Evolutionary conservation across 106 monocot species (phyloP), one percentile per base, ranked within the genome.

Genomic region (Narthecium ossifragum): DNA sequence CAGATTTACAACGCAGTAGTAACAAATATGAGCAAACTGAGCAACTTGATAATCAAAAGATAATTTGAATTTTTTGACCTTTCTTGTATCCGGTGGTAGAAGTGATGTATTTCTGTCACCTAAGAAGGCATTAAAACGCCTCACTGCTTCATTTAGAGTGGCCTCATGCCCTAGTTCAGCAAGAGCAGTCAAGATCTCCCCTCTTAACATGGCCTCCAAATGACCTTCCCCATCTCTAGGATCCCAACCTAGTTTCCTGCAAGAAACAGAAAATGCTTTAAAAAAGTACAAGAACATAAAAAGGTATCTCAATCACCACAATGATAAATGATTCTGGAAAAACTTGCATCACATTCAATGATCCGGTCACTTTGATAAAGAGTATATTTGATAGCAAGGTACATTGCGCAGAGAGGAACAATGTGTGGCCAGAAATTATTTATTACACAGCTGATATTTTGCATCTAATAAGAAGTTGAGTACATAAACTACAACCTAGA

Each of bases 161-260:
- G 17, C 38, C n/a, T 77, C 72, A 49, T 94, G 85, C 10, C 94
- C 90, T 63, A 94, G 63, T 49, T 36, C 31, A 41, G 73, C 75
- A 68, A 94, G 83, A 30, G 80, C 90, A 61, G 22, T 64, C 66
- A 94, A 62, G 23, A 90, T 45, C 33, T 75, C 77, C 33, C 77
- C 72, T 68, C 89, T 77, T 52, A 89, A 63, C 93, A 94, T 80
- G 65, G 70, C 75, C 66, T 85, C 89, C 63, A 94, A 70, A 51
- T 94, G 85, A 25, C 89, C 75, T 65, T 94, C 93, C 21, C 83
- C 80, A 60, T 74, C 73, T 59, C 70, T 85, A 5, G 72, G 72
- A 30, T 94, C 89, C 93, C 93, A 94, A 26, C 85, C 89, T 68
- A 83, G 63, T 53, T 68, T 90, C 67, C 94, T 94, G 77, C 29